Conservation (phyloP, 2,329 filamentous ascomycete species). For the Botrytis aclada region DNA sequence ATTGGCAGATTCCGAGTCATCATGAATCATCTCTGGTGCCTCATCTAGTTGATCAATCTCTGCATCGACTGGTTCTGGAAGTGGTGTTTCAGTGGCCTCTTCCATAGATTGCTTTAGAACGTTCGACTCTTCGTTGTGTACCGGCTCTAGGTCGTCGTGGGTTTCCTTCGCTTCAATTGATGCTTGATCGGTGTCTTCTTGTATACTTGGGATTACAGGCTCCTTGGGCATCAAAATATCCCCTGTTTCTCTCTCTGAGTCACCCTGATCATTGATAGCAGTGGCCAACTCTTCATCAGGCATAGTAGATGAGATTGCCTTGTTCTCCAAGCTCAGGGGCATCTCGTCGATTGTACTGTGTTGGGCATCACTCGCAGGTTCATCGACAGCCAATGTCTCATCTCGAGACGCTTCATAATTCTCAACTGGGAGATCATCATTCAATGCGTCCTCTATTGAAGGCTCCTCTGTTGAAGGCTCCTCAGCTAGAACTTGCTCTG, state of each 20-base stretch:
- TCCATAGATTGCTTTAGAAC: background rate
- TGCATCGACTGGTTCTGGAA: background rate
- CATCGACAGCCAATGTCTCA: background rate
- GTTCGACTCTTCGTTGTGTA: background rate
- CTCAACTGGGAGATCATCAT: background rate
- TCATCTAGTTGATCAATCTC: background rate
- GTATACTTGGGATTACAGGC: background rate
- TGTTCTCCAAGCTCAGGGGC: background rate
- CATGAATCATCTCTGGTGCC: background rate
- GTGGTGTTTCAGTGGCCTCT: background rate
- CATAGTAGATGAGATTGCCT: background rate
- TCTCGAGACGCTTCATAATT: too few relatives aligned
- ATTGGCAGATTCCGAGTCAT: background rate
- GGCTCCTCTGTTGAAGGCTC: background rate
- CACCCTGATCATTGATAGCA: background rate
- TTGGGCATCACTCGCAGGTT: background rate
- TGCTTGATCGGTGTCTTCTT: background rate
- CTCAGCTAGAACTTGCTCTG: background rate
- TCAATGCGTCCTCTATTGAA: background rate
- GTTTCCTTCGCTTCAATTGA: background rate
- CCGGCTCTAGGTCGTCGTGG: background rate
- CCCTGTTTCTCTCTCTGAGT: background rate
- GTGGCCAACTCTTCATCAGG: background rate
- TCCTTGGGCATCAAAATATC: background rate
- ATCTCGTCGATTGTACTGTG: background rate